Conservation (phyloP, 345 rosid species). For the Lumnitzera littorea region DNA sequence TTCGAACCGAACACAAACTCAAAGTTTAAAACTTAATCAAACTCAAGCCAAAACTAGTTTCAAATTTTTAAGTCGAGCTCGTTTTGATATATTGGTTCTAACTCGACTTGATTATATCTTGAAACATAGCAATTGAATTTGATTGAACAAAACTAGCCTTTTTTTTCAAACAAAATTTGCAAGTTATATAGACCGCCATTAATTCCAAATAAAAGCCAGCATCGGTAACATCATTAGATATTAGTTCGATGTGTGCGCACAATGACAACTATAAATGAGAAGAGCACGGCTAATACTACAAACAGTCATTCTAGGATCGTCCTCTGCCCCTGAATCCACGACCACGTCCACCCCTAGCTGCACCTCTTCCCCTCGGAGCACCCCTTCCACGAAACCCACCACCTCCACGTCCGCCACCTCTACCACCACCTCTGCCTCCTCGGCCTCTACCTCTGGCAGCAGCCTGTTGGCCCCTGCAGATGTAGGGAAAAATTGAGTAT, state of each 20-base stretch:
- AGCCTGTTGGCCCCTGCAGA: constrained; percentile 36
- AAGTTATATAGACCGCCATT: too few relatives aligned
- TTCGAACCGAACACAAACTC: too few relatives aligned
- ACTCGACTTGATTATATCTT: too few relatives aligned
- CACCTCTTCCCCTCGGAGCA: constrained; percentile 61
- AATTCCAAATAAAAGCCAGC: too few relatives aligned
- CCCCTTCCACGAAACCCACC: constrained; percentile 65
- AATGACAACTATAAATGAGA: constrained; percentile 10
- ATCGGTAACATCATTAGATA: too few relatives aligned
- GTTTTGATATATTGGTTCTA: too few relatives aligned
- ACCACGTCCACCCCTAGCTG: constrained; percentile 56
- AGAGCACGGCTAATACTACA: constrained; percentile 15
- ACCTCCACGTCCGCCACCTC: constrained; percentile 37
- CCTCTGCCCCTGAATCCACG: constrained; percentile 71
- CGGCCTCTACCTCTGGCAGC: constrained; percentile 41
- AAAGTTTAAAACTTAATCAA: too few relatives aligned
- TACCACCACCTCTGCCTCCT: constrained; percentile 26
- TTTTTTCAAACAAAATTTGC: too few relatives aligned
- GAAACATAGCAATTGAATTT: too few relatives aligned
- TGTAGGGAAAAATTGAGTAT: background rate
- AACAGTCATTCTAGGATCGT: constrained; percentile 24
- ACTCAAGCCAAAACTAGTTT: too few relatives aligned
- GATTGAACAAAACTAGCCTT: too few relatives aligned
- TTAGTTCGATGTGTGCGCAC: background rate
- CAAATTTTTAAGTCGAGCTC: too few relatives aligned